Conservation (phyloP, 495 filamentous ascomycete species). For the Zalerion maritima region DNA sequence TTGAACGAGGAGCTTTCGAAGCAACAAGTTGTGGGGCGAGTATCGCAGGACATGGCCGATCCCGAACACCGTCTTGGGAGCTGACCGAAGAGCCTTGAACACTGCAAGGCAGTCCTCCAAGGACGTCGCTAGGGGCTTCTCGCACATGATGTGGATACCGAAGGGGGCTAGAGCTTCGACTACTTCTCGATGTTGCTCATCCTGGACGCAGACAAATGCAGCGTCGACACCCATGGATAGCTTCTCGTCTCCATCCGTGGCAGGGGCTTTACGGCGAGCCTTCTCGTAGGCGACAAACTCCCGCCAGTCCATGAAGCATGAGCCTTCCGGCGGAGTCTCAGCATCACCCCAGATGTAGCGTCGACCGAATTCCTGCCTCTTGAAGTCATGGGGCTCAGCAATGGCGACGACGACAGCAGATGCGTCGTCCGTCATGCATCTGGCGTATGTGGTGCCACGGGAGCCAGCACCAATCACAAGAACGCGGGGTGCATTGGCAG, state of each 20-base stretch:
- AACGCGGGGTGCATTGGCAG: constrained; percentile 38
- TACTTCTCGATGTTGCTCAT: constrained; percentile 77
- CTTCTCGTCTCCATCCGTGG: constrained; percentile 19
- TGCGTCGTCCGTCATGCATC: constrained; percentile 43
- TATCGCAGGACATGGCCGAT: constrained; percentile 76
- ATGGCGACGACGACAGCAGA: constrained; percentile 57
- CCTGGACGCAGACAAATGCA: constrained; percentile 74
- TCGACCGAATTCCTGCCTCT: constrained; percentile 50
- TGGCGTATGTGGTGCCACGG: constrained; percentile 62
- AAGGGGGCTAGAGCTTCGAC: constrained; percentile 53
- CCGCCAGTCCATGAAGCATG: constrained; percentile 60
- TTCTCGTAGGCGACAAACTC: constrained; percentile 54
- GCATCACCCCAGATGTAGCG: constrained; percentile 51
- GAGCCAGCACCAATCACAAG: constrained; percentile 83
- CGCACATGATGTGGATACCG: constrained; percentile 73
- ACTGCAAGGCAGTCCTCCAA: constrained; percentile 63
- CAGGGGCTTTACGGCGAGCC: constrained; percentile 31
- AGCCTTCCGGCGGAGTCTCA: constrained; percentile 28
- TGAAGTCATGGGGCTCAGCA: constrained; percentile 67
- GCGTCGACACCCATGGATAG: constrained; percentile 53
- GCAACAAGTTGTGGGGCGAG: constrained; percentile 75
- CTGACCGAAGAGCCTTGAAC: constrained; percentile 37
- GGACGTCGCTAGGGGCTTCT: constrained; percentile 79
- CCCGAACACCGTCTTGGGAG: constrained; percentile 48
- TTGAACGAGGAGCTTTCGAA: constrained; percentile 61